Conservation (phyloP, 805 yeast species). For the Kluyveromyces dobzhanskii region DNA sequence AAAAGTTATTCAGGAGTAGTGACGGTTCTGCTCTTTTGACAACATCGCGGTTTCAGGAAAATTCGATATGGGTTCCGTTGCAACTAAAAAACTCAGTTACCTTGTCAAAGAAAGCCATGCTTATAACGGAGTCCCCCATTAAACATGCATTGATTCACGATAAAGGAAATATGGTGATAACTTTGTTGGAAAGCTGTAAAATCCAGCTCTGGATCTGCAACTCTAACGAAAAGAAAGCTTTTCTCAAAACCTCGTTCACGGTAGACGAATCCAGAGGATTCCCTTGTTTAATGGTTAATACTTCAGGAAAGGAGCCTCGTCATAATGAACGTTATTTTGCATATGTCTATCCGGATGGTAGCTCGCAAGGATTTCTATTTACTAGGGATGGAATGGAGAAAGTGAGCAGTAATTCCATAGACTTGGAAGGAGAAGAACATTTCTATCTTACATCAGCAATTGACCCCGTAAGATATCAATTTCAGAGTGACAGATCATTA, state of each 20-base stretch:
- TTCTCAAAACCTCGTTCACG: conserved; percentile 11
- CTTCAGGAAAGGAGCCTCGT: conserved; percentile 29
- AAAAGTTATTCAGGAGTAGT: conserved; percentile 53
- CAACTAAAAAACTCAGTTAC: conserved; percentile 26
- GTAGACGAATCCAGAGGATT: conserved; percentile 6
- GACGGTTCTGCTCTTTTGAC: conserved; percentile 57
- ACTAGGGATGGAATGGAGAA: conserved; percentile 28
- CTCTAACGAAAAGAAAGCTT: conserved; percentile 13
- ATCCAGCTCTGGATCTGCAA: conserved; percentile 59
- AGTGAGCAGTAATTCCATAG: conserved; percentile 12
- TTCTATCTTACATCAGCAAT: conserved; percentile 45
- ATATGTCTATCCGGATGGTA: conserved; percentile 36
- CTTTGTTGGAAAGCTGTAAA: conserved; percentile 33
- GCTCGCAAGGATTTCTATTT: conserved; percentile 28
- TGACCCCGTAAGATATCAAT: conserved; percentile 50
- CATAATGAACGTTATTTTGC: conserved; percentile 38
- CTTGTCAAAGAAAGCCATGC: conserved; percentile 32
- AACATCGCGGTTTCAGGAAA: conserved; percentile 46
- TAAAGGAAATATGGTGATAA: conserved; percentile 38
- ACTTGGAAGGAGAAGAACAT: conserved; percentile 22
- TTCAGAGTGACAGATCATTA: conserved; percentile 33
- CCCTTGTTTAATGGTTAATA: conserved; percentile 28
- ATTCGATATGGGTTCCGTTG: conserved; percentile 50
- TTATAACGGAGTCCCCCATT: conserved; percentile 41
- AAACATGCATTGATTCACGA: conserved; percentile 41